Evolutionary conservation across 1,284 basidiomycete genomes (phyloP).

Genomic region (Mycosarcoma maydis): DNA sequence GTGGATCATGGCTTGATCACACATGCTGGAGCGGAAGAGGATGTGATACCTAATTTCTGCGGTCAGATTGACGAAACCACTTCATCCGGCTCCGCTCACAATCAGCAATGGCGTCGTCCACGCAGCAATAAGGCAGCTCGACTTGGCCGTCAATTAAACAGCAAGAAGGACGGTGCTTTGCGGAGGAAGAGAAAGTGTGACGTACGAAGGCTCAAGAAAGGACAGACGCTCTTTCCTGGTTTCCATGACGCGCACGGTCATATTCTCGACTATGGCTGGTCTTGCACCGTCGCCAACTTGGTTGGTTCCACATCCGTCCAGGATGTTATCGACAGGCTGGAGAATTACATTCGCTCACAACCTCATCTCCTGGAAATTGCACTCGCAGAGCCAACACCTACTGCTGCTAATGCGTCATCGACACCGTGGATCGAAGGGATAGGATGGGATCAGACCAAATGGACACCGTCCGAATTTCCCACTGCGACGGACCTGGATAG

Average conservation of each 20-base stretch:
- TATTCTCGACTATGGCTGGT: constrained; percentile 59
- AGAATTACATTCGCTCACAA: constrained; percentile 30
- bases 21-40: constrained; percentile 9
- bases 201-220: constrained; percentile 18
- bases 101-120: constrained; percentile 13
- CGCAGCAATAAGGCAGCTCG: constrained; percentile 36
- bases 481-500: constrained; percentile 75
- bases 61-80: neutral
- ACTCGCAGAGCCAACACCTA: neutral
- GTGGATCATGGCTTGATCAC: constrained; percentile 19
- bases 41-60: constrained; percentile 22
- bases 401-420: neutral
- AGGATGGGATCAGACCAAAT: constrained; percentile 88
- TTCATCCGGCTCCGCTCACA: neutral
- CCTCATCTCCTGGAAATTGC: constrained; percentile 32
- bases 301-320: constrained; percentile 44
- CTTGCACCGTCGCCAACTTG: constrained; percentile 50
- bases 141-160: constrained; percentile 2
- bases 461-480: constrained; percentile 71
- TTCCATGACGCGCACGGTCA: constrained; percentile 63
- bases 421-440: constrained; percentile 81
- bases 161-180: neutral
- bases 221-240: constrained; percentile 46
- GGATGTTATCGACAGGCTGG: constrained; percentile 46
- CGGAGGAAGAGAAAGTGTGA: constrained; percentile 14